Evolutionary conservation across 1,284 basidiomycete genomes (phyloP).

Genomic region (Grifola frondosa): DNA sequence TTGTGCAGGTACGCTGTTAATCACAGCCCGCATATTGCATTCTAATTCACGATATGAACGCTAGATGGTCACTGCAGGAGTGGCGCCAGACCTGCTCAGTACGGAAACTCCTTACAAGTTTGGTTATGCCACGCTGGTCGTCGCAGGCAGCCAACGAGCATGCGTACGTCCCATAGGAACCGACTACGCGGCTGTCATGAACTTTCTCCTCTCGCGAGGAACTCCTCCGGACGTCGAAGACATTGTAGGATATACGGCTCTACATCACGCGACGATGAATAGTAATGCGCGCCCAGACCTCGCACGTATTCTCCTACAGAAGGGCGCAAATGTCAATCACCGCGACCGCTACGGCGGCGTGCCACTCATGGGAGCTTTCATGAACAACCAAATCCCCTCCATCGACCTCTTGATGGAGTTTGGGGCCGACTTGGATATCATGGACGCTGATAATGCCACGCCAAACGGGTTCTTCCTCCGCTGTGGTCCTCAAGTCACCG

Average conservation of each 20-base stretch:
- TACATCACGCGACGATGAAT: constrained; percentile 4
- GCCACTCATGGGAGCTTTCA: constrained; percentile 5
- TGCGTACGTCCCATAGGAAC: constrained; percentile 3
- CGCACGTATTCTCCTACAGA: constrained; percentile 3
- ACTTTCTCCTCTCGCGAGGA: constrained; percentile 4
- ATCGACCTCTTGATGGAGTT: constrained; percentile 41
- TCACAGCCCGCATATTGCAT: too few relatives aligned
- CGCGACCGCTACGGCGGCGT: constrained; percentile 9
- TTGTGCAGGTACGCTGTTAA: too few relatives aligned
- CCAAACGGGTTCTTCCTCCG: constrained; percentile 33
- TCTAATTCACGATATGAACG: too few relatives aligned
- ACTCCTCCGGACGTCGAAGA: constrained; percentile 6
- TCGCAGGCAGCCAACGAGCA: constrained; percentile 44
- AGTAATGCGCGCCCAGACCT: constrained; percentile 1
- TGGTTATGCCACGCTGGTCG: constrained; percentile 45
- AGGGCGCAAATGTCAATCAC: constrained; percentile 4
- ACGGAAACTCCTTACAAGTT: constrained; percentile 48
- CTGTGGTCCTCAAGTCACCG: constrained; percentile 47
- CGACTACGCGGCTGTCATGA: constrained; percentile 2
- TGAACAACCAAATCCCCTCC: neutral
- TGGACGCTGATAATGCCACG: constrained; percentile 44
- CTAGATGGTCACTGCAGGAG: constrained; percentile 41
- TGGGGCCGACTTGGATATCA: constrained; percentile 45
- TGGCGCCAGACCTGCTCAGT: constrained; percentile 41
- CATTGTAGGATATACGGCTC: constrained; percentile 9